Evolutionary conservation across 345 rosid genomes (phyloP).

Genomic region (Gossypium raimondii): DNA sequence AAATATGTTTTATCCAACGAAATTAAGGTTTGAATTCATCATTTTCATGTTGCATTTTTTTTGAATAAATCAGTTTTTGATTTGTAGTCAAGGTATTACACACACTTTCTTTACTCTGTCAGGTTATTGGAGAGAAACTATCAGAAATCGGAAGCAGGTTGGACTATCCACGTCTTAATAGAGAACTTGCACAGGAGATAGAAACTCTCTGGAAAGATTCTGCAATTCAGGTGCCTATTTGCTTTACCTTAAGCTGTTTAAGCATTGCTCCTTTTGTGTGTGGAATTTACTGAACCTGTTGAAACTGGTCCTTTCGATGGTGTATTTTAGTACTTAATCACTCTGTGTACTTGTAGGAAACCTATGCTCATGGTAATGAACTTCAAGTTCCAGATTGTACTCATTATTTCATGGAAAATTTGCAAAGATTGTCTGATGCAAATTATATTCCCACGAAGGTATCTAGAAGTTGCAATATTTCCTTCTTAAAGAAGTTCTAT

Average conservation of each 20-base stretch:
- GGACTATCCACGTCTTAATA: slow-evolving; percentile 69
- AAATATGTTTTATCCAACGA: slow-evolving; percentile 60
- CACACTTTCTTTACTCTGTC: slow-evolving; percentile 21
- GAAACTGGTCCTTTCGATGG: not conserved
- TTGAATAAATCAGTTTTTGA: not conserved
- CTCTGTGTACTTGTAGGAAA: slow-evolving; percentile 52
- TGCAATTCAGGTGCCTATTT: slow-evolving; percentile 72
- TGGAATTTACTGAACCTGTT: not conserved
- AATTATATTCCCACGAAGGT: slow-evolving; percentile 96
- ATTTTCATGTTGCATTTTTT: not conserved
- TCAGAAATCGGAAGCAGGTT: slow-evolving; percentile 78
- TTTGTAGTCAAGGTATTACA: slow-evolving; percentile 10
- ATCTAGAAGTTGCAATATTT: slow-evolving; percentile 13
- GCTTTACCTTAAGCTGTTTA: slow-evolving; percentile 14
- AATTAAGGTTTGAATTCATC: slow-evolving; percentile 56
- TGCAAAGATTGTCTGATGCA: slow-evolving; percentile 67
- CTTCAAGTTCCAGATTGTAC: slow-evolving; percentile 97
- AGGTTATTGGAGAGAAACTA: slow-evolving; percentile 76
- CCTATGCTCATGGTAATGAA: slow-evolving; percentile 72
- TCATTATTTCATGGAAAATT: slow-evolving; percentile 86
- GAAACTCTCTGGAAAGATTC: slow-evolving; percentile 89
- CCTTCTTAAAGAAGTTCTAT: not conserved
- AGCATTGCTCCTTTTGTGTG: not conserved
- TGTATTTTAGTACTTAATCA: slow-evolving; percentile 5
- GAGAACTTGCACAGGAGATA: slow-evolving; percentile 68